Base-by-base conservation (phyloP, 345 rosid genomes). In the Rhodamnia argentea region DNA sequence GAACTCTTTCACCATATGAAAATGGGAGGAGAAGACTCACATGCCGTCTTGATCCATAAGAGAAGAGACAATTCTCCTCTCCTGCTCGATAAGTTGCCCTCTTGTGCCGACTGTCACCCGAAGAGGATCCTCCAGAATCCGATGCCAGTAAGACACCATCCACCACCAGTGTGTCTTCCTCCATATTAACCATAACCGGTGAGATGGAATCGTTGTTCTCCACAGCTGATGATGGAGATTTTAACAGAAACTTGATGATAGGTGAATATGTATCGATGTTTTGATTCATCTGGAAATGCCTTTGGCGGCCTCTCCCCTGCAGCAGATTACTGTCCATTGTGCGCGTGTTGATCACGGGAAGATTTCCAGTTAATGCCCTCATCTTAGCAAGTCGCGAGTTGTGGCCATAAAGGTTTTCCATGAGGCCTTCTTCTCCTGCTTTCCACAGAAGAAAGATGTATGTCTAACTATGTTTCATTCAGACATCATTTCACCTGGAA, bases 161-260 rank as follows among this genome's bases (percentile, higher is more conserved):
- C 92, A 93, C 91, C 70, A 96, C 94, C 24, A 95, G 42, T 83
- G 93, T 95, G 42, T 92, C 95, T 40, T 93, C 93, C 82, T 84
- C 86, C 83, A 87, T 75, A 70, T 84, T 86, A 52, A 82, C 24
- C 50, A 59, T 37, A 37, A 86, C 29, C 7, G 87, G 81, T 51
- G 87, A 58, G 29, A 40, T 15, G 52, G 85, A 81, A 37, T 83
- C 55, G 22, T 85, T 44, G 26, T 87, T 90, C 29, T 90, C 88
- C 29, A 90, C 84, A 9, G 88, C 90, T 2, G 92, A 88, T n/a
- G 90, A 53, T 29, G 91, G 91, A 29, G 93, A 88, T 52, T 23
- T 83, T 83, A 86, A 81, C 81, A 89, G 87, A 64, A 85, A 86
- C 84, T 88, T 87, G 53, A 88, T 78, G 37, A 88, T 81, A 27